Conservation (phyloP, 495 filamentous ascomycete species). For the Penicillium fimorum region DNA sequence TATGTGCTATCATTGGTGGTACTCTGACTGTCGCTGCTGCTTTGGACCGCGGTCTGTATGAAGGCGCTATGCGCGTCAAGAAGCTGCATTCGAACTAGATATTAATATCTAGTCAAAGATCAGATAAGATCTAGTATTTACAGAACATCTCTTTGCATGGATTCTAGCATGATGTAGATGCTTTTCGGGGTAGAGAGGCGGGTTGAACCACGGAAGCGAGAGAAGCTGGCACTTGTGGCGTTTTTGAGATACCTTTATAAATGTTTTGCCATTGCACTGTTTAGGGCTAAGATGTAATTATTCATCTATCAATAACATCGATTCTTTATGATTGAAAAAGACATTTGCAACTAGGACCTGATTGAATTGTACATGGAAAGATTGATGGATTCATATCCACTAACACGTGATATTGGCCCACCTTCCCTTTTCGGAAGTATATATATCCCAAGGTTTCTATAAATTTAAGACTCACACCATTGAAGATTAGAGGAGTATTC, state of each 20-base stretch:
- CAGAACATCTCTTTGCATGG: slow-evolving; percentile 7
- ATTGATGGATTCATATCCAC: background rate
- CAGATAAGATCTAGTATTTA: background rate
- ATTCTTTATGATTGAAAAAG: background rate
- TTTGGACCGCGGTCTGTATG: slow-evolving; percentile 86
- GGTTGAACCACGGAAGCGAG: background rate
- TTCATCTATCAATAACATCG: slow-evolving; percentile 18
- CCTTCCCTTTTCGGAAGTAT: background rate
- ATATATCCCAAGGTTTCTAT: background rate
- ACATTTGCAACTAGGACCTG: background rate
- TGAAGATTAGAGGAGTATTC: too few species aligned
- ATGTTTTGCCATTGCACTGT: slow-evolving; percentile 16
- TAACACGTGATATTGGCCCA: background rate
- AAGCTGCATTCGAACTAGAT: slow-evolving; percentile 67
- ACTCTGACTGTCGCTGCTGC: slow-evolving; percentile 95
- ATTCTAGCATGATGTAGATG: slow-evolving; percentile 2
- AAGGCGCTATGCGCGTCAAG: slow-evolving; percentile 77
- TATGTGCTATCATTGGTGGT: slow-evolving; percentile 92
- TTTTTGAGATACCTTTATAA: slow-evolving; percentile 33
- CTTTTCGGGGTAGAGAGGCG: background rate
- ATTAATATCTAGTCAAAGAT: background rate
- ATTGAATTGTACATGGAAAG: background rate
- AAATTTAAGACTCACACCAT: background rate
- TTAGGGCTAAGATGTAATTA: slow-evolving; percentile 18
- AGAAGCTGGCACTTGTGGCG: slow-evolving; percentile 29